phyloP scores from a whole-genome alignment of 129 eudicot genomes.

The Calendula officinalis region DNA sequence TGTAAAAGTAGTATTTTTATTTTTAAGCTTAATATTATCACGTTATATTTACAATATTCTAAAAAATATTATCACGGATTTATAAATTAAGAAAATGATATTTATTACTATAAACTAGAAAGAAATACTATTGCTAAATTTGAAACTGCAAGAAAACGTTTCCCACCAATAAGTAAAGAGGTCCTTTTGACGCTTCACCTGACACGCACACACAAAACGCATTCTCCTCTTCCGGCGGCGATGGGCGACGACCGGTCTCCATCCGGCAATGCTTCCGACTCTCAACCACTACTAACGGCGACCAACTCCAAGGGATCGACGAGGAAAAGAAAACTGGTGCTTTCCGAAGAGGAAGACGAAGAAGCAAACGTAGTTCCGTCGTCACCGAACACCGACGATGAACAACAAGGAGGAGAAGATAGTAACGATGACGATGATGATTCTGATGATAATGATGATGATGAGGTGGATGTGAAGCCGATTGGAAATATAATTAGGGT shows the following conservation, averaged over 20 bases:
- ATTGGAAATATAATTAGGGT: slow-evolving; percentile 30
- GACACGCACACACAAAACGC: not conserved
- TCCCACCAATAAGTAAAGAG: not conserved
- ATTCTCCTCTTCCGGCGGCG: not conserved
- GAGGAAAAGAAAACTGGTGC: not conserved
- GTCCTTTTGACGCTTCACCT: not conserved
- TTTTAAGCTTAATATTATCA: too few species aligned
- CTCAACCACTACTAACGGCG: slow-evolving; percentile 11
- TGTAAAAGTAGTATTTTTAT: too few species aligned
- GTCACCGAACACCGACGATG: not conserved
- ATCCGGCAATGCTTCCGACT: not conserved
- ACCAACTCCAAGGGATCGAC: not conserved
- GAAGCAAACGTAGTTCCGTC: slow-evolving; percentile 11
- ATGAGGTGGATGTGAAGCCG: not conserved
- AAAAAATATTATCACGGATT: too few species aligned
- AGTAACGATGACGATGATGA: not conserved
- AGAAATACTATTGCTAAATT: too few species aligned
- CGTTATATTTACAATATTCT: too few species aligned
- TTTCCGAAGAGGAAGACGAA: slow-evolving; percentile 16
- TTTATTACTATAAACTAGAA: too few species aligned
- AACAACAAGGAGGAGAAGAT: not conserved
- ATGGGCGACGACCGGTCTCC: not conserved
- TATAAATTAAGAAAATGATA: too few species aligned
- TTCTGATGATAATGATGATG: slow-evolving; percentile 7
- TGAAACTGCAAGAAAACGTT: not conserved